A percentile compares a stretch with the other conserved stretches of the same genome.
These are phyloP conservation scores for Rubia tinctorum DNA, from an alignment of 305 asterid species.

Conservation along the genomic window DNA sequence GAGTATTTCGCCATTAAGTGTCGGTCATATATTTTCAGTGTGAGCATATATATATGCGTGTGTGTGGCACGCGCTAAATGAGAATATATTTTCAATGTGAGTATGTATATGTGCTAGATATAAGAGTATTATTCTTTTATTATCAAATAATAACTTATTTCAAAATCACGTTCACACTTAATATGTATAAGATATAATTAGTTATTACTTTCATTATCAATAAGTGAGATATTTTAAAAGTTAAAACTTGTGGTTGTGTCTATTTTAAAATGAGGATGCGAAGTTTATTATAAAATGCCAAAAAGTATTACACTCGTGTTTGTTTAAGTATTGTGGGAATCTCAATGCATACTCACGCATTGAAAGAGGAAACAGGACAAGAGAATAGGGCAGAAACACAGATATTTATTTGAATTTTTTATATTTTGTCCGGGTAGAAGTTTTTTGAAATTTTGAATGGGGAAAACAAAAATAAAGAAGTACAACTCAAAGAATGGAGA, in stretches of 20 bases:
- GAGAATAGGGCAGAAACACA: constrained; percentile 9
- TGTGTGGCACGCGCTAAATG: too few species aligned
- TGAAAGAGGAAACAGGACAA: constrained; percentile 24
- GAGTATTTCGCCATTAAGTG: too few species aligned
- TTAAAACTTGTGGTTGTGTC: not conserved
- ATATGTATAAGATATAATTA: not conserved
- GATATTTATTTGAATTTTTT: constrained; percentile 8
- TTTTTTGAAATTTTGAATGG: constrained; percentile 25
- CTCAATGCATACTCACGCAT: constrained; percentile 37
- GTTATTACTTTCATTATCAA: not conserved
- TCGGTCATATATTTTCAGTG: too few species aligned
- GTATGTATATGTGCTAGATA: too few species aligned
- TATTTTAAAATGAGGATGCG: not conserved
- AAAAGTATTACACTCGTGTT: too few species aligned
- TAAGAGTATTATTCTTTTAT: too few species aligned
- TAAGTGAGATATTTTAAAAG: not conserved
- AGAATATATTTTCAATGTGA: too few species aligned
- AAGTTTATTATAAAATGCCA: too few species aligned
- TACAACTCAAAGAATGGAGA: constrained; percentile 12
- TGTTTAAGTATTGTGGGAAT: constrained; percentile 17
- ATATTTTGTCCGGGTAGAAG: not conserved
- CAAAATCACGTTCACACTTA: not conserved
- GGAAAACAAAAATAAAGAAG: not conserved
- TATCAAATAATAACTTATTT: too few species aligned
- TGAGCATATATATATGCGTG: too few species aligned